Conservation (phyloP, 139 green algal species). For the Pleodorina starrii region DNA sequence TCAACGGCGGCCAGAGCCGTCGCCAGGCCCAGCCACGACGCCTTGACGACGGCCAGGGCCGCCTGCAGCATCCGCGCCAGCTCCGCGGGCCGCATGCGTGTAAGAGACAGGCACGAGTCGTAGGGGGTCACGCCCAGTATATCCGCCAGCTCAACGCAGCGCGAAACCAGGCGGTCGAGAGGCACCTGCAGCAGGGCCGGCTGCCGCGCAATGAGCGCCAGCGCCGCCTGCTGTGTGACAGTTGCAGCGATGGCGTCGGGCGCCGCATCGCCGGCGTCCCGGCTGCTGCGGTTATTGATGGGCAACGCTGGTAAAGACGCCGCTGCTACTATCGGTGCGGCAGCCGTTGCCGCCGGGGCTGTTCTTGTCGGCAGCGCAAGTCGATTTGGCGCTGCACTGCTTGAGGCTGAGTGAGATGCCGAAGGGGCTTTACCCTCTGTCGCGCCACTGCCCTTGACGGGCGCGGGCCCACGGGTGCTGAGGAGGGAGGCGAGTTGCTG, state of each 20-base stretch:
- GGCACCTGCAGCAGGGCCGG: slow-evolving; percentile 20
- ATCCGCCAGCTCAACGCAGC: not conserved
- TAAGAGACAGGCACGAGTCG: not conserved
- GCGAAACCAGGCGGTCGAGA: not conserved
- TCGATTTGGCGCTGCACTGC: not conserved
- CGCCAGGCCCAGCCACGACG: not conserved
- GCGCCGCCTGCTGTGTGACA: not conserved
- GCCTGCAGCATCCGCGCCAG: slow-evolving; percentile 23
- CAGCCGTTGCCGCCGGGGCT: not conserved
- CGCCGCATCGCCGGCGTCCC: not conserved
- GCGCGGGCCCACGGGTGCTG: not conserved
- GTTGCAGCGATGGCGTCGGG: not conserved
- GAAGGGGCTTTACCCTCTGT: not conserved
- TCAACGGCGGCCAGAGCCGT: not conserved
- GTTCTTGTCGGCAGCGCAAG: not conserved
- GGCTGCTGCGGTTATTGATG: not conserved
- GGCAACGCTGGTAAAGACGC: not conserved
- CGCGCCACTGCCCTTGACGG: too few relatives aligned
- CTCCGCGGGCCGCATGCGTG: not conserved
- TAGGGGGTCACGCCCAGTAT: not conserved
- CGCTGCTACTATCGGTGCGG: not conserved
- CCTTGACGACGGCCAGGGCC: not conserved
- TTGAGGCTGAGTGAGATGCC: not conserved
- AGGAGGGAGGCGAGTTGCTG: not conserved
- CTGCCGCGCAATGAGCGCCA: slow-evolving; percentile 28